A percentile compares a stretch with the other conserved stretches of the same genome.
Conservation (phyloP, 495 filamentous ascomycete genomes). For the Tuber microsphaerosporum region DNA sequence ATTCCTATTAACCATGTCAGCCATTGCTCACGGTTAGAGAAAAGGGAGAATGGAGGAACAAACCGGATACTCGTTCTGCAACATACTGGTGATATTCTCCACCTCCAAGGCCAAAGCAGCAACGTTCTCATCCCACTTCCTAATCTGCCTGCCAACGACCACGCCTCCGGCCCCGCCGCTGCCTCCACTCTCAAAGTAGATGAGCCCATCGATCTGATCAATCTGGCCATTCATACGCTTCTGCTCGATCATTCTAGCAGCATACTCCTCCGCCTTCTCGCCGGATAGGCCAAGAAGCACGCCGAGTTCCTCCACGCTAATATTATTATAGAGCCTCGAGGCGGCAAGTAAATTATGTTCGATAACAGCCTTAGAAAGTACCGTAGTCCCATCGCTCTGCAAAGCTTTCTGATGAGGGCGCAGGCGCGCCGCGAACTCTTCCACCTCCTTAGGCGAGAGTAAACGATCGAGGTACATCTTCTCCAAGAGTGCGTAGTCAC, state of each 20-base stretch:
- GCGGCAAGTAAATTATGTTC: slow-evolving; percentile 90
- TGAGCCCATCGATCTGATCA: slow-evolving; percentile 85
- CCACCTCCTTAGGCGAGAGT: slow-evolving; percentile 69
- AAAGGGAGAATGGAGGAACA: slow-evolving; percentile 11
- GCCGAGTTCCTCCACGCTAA: slow-evolving; percentile 69
- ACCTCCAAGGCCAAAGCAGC: slow-evolving; percentile 78
- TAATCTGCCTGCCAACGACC: slow-evolving; percentile 59
- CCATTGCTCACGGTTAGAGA: slow-evolving; percentile 1
- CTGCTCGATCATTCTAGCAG: slow-evolving; percentile 92
- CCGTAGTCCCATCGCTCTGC: slow-evolving; percentile 82
- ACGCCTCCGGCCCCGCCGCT: slow-evolving; percentile 57
- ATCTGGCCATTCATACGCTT: slow-evolving; percentile 77
- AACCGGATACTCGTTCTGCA: slow-evolving; percentile 65
- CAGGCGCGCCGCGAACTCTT: slow-evolving; percentile 72
- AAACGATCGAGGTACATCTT: slow-evolving; percentile 96
- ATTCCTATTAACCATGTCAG: slow-evolving; percentile 43
- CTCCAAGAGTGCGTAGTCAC: slow-evolving; percentile 80
- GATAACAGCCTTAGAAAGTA: slow-evolving; percentile 86
- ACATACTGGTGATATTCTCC: slow-evolving; percentile 69
- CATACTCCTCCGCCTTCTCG: slow-evolving; percentile 82
- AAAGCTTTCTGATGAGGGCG: slow-evolving; percentile 80
- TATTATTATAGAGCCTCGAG: slow-evolving; percentile 83
- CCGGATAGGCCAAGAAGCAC: slow-evolving; percentile 67
- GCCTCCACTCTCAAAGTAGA: slow-evolving; percentile 70
- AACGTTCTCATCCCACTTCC: slow-evolving; percentile 83